These are phyloP conservation scores for Bipolaris bicolor DNA, from an alignment of 2,329 filamentous ascomycete genomes.

Conservation along the genomic window DNA sequence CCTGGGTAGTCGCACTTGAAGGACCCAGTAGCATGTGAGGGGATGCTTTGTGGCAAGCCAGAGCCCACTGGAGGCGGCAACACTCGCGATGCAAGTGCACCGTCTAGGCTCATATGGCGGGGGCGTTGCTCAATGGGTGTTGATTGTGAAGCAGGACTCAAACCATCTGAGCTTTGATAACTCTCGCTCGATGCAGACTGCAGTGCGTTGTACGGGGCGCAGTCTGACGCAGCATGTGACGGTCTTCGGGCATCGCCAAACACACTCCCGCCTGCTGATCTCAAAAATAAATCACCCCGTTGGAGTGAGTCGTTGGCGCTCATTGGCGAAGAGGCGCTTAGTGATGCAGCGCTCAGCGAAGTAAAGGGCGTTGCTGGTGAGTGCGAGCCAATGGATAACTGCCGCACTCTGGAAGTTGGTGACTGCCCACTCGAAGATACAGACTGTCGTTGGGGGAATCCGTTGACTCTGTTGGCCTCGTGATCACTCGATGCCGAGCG, in stretches of 20 bases:
- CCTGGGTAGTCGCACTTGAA: constrained; percentile 65
- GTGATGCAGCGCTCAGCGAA: constrained; percentile 35
- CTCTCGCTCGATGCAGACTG: constrained; percentile 42
- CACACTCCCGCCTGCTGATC: constrained; percentile 37
- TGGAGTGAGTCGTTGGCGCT: constrained; percentile 38
- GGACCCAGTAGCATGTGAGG: constrained; percentile 35
- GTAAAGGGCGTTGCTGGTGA: constrained; percentile 43
- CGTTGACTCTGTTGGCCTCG: constrained; percentile 35
- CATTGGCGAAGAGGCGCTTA: constrained; percentile 44
- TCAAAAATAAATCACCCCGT: constrained; percentile 40
- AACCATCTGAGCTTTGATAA: constrained; percentile 47
- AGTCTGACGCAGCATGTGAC: constrained; percentile 47
- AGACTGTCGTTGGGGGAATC: constrained; percentile 43
- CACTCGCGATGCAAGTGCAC: constrained; percentile 37
- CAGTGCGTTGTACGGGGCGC: constrained; percentile 38
- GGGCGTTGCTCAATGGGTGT: constrained; percentile 37
- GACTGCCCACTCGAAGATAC: constrained; percentile 46
- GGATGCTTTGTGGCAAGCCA: constrained; percentile 36
- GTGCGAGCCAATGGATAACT: constrained; percentile 42
- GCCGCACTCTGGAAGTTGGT: constrained; percentile 42
- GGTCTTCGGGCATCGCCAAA: constrained; percentile 41
- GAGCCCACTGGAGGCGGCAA: constrained; percentile 42
- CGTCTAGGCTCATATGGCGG: constrained; percentile 41
- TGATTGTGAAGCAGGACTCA: constrained; percentile 38
- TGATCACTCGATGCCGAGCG: constrained; percentile 42